Evolutionary conservation across 768 basidiomycete genomes (phyloP), one percentile per base, ranked within the genome.

Genomic region (Serendipita sp.): DNA sequence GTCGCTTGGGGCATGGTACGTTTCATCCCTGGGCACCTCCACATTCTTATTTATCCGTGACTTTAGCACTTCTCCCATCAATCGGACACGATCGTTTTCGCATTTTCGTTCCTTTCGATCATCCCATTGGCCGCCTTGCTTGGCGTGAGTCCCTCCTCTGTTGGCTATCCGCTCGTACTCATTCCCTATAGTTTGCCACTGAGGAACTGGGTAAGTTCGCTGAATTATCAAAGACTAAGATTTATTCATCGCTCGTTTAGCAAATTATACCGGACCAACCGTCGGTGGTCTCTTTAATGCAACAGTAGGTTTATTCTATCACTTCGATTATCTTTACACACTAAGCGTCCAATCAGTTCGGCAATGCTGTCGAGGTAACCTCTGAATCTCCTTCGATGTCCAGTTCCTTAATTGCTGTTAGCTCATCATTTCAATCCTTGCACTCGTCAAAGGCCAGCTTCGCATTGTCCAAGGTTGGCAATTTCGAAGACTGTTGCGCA

Each of bases 241-340:
- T n/a, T n/a, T 58, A 31, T 28, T 58, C 24, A 22, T 58, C 26
- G 28, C 53, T n/a, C 30, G 53, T 28, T 7, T 31, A 58, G 78
- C 79, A 0, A 65, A 79, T 22, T 73, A 76, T 61, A 78, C 77
- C 30, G 76, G 72, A 44, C 76, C 78, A 64, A 78, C 78, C 41
- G 70, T 81, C 16, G 79, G 80, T 61, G 81, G 80, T 51, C 68
- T 82, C 17, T 69, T 82, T 60, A 81, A 82, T 63, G 81, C 80
- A 3, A 79, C 78, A 0, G 70, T 81, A 31, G 79, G 80, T 14
- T 38, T 80, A 81, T 65, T n/a, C 24, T 38, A 14, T 14, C 38
- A 38, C 38, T 38, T 38, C 2, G 7, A 14, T 14, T 38, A 14
- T 38, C n/a, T 38, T 2, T 38, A 38, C 7, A 38, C 26, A 28